Conservation (phyloP, 83 land plant genomes). For the Diphasiastrum complanatum region DNA sequence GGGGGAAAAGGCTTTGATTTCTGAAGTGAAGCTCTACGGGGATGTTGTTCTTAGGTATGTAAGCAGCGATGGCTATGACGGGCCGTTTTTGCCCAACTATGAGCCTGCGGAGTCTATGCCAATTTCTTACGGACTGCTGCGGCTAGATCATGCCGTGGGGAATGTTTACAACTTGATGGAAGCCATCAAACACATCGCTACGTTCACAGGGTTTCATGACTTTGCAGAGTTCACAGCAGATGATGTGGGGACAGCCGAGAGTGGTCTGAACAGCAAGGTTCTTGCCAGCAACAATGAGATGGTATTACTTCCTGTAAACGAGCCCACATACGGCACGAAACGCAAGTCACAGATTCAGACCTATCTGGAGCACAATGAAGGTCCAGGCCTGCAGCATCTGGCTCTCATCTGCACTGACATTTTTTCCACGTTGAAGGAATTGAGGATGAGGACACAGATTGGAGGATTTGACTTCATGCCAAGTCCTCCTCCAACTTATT, state of each 20-base stretch:
- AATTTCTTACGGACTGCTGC: slow-evolving; percentile 53
- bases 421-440: slow-evolving; percentile 67
- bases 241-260: slow-evolving; percentile 90
- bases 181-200: slow-evolving; percentile 51
- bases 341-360: slow-evolving; percentile 94
- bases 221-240: slow-evolving; percentile 95
- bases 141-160: slow-evolving; percentile 90
- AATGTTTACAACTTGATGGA: slow-evolving; percentile 64
- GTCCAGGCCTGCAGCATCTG: slow-evolving; percentile 89
- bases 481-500: slow-evolving; percentile 84
- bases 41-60: slow-evolving; percentile 82
- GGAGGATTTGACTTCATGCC: slow-evolving; percentile 99
- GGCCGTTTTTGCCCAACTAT: slow-evolving; percentile 76
- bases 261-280: slow-evolving; percentile 89
- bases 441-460: slow-evolving; percentile 48
- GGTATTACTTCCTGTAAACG: slow-evolving; percentile 80
- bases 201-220: slow-evolving; percentile 89
- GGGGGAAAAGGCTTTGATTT: slow-evolving; percentile 34
- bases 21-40: slow-evolving; percentile 82
- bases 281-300: slow-evolving; percentile 86
- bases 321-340: slow-evolving; percentile 88
- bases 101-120: slow-evolving; percentile 37
- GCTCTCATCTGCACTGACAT: slow-evolving; percentile 72
- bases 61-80: slow-evolving; percentile 32
- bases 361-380: slow-evolving; percentile 90